A percentile compares a stretch with the other conserved stretches of the same genome.
Evolutionary conservation across 192 early-diverging fungal species (phyloP).

Genomic region (Backusella circina): DNA sequence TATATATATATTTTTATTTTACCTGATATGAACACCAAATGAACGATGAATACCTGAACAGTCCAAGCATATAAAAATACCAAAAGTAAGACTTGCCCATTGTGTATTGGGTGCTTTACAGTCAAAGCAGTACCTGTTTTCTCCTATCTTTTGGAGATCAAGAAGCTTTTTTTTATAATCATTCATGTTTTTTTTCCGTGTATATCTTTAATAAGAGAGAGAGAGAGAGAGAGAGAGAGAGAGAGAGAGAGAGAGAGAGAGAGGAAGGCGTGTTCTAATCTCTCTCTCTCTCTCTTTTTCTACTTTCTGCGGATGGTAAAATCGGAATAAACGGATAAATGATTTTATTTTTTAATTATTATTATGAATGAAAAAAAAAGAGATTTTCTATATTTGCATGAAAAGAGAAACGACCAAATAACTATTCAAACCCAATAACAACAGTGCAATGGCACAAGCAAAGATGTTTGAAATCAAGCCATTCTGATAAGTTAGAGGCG

Average conservation of each 20-base stretch:
- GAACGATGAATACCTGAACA: conserved; percentile 90
- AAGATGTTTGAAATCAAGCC: conserved; percentile 24
- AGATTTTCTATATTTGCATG: conserved; percentile 9
- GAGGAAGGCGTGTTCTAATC: neutral
- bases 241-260: neutral
- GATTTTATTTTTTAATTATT: neutral
- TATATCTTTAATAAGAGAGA: neutral
- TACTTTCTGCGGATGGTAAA: neutral
- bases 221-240: neutral
- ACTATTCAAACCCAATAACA: conserved; percentile 45
- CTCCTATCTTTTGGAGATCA: conserved; percentile 53
- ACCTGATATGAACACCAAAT: conserved; percentile 73
- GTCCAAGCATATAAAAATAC: conserved; percentile 93
- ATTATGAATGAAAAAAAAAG: neutral
- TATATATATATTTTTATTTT: conserved; percentile 14
- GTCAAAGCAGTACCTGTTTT: conserved; percentile 79
- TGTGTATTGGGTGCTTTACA: conserved; percentile 81
- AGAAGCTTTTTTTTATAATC: conserved; percentile 60
- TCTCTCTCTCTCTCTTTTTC: neutral
- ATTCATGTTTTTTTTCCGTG: too few species aligned
- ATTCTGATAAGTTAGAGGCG: conserved; percentile 36
- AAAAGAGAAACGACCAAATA: conserved; percentile 43
- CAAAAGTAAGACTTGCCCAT: conserved; percentile 91
- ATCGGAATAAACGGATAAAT: neutral
- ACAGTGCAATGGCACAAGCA: conserved; percentile 30